A percentile compares a stretch with the other conserved stretches of the same genome.
These are phyloP conservation scores for Tritrichomonas foetus DNA, from an alignment of 208 protist species.

Conservation along the genomic window DNA sequence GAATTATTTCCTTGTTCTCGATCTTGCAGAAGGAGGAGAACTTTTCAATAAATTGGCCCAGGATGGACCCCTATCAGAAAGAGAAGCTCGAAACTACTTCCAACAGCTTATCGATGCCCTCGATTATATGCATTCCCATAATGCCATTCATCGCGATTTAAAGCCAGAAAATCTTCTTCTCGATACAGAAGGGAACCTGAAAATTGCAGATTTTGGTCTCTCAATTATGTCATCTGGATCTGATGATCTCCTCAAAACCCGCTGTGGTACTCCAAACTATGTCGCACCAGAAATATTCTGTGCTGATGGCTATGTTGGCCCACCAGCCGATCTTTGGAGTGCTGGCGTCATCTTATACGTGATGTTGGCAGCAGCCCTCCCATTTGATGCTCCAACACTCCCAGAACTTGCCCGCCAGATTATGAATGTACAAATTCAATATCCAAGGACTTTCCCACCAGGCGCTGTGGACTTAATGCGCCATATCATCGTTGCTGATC, in stretches of 20 bases:
- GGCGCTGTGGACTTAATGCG: background rate
- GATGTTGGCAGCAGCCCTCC: background rate
- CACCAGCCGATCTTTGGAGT: slow-evolving; percentile 40
- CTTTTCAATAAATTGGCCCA: background rate
- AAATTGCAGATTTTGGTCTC: slow-evolving; percentile 59
- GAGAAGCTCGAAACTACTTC: background rate
- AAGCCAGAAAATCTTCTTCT: slow-evolving; percentile 56
- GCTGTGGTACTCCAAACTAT: slow-evolving; percentile 54
- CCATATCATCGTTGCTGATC: background rate
- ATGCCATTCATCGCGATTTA: slow-evolving; percentile 53
- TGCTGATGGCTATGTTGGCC: slow-evolving; percentile 29
- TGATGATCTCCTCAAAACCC: slow-evolving; percentile 35
- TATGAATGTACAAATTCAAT: background rate
- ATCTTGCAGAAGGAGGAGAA: slow-evolving; percentile 32
- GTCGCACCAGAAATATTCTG: slow-evolving; percentile 55
- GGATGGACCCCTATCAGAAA: background rate
- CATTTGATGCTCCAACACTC: slow-evolving; percentile 36
- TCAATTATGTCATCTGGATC: slow-evolving; percentile 49
- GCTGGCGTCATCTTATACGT: slow-evolving; percentile 39
- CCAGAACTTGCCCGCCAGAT: background rate
- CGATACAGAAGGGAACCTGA: slow-evolving; percentile 43
- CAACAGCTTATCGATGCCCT: slow-evolving; percentile 41
- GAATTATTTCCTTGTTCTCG: slow-evolving; percentile 12
- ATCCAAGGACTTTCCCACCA: background rate
- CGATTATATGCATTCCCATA: slow-evolving; percentile 32